Percentiles rank a stretch among this genome's conserved stretches.
phyloP scores from a whole-genome alignment of 1,284 basidiomycete genomes.

The Fomitopsis schrenkii region DNA sequence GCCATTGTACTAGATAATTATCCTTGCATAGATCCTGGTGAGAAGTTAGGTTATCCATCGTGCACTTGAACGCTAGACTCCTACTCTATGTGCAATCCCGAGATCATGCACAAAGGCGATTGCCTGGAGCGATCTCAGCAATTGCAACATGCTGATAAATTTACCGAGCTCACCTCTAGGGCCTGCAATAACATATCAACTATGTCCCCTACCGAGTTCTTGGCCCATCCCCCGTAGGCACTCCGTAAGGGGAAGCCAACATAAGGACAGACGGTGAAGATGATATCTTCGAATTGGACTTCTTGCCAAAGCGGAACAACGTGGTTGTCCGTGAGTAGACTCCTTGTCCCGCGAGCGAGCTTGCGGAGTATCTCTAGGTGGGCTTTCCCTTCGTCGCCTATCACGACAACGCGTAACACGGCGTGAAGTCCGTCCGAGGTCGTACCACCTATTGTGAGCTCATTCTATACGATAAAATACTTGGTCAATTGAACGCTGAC shows the following conservation, averaged over 20 bases:
- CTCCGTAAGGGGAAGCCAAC: background rate
- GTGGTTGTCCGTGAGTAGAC: background rate
- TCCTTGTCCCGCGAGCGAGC: background rate
- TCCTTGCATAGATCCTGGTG: background rate
- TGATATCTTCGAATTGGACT: background rate
- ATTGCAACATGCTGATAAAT: background rate
- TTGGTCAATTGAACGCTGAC: background rate
- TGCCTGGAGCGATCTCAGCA: background rate
- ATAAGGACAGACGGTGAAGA: background rate
- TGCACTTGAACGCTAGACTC: background rate
- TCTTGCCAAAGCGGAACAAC: background rate
- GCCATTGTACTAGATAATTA: background rate
- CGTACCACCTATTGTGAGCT: background rate
- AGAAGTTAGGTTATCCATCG: background rate
- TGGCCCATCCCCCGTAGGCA: background rate
- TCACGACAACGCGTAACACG: background rate
- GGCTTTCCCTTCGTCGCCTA: background rate
- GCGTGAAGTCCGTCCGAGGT: background rate
- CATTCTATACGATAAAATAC: too few relatives aligned
- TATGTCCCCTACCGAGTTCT: background rate
- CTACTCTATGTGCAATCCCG: background rate
- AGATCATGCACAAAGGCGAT: background rate
- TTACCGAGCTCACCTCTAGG: background rate
- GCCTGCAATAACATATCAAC: background rate
- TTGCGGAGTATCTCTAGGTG: background rate